Evolutionary conservation across 2,329 filamentous ascomycete species (phyloP).

Genomic region (Nigrospora osmanthi): DNA sequence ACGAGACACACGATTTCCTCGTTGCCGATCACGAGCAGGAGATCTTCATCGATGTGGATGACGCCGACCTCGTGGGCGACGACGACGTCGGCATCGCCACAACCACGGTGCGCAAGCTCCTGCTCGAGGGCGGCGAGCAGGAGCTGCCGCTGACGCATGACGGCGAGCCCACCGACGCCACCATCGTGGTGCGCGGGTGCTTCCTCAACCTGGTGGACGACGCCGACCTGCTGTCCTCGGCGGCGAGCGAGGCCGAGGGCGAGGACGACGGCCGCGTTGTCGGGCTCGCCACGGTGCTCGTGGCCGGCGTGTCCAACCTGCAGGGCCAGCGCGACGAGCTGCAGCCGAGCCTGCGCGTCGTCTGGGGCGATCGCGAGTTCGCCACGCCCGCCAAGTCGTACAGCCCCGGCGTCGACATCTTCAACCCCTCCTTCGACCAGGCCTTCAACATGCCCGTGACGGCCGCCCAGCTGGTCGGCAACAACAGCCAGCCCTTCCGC

Average conservation of each 20-base stretch:
- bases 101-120: constrained; percentile 15
- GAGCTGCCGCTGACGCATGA: constrained; percentile 29
- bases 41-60: constrained; percentile 31
- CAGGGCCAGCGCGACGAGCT: constrained; percentile 32
- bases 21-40: constrained; percentile 34
- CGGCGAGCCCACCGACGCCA: constrained; percentile 25
- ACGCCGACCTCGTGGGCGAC: constrained; percentile 37
- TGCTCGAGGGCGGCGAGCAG: constrained; percentile 31
- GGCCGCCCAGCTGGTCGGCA: constrained; percentile 16
- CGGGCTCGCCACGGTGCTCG: constrained; percentile 32
- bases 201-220: constrained; percentile 33
- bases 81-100: constrained; percentile 37
- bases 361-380: constrained; percentile 32
- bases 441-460: constrained; percentile 32
- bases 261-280: constrained; percentile 22
- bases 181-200: constrained; percentile 26
- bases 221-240: constrained; percentile 18
- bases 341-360: constrained; percentile 35
- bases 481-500: constrained; percentile 16
- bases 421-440: constrained; percentile 38
- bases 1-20: constrained; percentile 39
- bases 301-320: constrained; percentile 33
- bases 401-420: constrained; percentile 35
- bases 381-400: constrained; percentile 32
- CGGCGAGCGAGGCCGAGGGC: constrained; percentile 15